phyloP scores from a whole-genome alignment of 2,329 filamentous ascomycete species.

The Neopestalotiopsis clavispora region DNA sequence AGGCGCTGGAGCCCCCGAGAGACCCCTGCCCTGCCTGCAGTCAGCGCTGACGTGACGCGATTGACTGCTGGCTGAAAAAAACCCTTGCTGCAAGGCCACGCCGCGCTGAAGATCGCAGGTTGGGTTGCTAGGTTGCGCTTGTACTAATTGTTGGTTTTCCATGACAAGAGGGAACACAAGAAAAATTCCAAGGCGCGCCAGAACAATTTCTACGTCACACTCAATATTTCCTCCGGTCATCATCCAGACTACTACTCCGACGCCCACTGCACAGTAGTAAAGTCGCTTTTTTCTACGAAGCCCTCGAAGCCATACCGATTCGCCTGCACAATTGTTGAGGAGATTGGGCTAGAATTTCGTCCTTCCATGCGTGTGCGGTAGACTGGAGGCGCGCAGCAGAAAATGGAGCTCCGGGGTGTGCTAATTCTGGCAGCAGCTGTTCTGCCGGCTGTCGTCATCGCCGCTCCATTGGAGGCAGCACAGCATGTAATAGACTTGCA shows the following conservation, averaged over 20 bases:
- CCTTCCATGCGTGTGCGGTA: conserved; percentile 3
- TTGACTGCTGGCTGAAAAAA: neutral
- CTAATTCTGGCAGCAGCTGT: conserved; percentile 29
- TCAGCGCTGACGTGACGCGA: neutral
- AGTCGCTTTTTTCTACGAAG: neutral
- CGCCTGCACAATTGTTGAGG: neutral
- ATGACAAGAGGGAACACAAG: conserved; percentile 1
- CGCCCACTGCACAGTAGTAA: neutral
- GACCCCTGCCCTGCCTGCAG: neutral
- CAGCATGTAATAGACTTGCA: conserved; percentile 33
- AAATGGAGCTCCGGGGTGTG: conserved; percentile 29
- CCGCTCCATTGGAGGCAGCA: conserved; percentile 26
- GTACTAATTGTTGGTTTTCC: neutral
- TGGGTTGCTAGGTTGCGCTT: neutral
- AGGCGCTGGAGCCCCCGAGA: neutral
- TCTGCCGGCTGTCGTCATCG: conserved; percentile 31
- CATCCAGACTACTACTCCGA: neutral
- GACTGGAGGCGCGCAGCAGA: conserved; percentile 13
- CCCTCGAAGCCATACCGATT: neutral
- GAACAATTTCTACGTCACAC: neutral
- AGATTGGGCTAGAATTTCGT: neutral
- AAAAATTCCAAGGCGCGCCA: neutral
- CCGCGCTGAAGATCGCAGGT: neutral
- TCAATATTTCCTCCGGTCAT: neutral
- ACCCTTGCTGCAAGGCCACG: neutral